Percentiles rank a stretch among this genome's conserved stretches.
Evolutionary conservation across 208 protist species (phyloP).

Genomic region (Acanthamoeba castellanii): DNA sequence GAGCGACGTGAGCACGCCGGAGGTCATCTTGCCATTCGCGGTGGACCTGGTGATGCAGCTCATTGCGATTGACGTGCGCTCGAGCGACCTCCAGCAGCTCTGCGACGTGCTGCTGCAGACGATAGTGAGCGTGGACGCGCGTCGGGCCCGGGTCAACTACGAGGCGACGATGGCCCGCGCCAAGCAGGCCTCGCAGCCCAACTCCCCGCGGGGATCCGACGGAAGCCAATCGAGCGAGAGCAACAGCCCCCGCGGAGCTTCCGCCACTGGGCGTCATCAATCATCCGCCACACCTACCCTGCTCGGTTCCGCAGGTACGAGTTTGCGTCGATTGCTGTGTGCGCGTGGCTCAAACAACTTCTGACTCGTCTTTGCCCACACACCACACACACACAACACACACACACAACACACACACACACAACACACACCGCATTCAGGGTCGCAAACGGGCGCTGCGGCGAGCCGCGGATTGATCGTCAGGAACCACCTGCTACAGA

Average conservation of each 20-base stretch:
- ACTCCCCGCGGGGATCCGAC: conserved; percentile 9
- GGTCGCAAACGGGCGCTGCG: background rate
- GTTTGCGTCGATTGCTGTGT: background rate
- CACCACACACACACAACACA: too few species aligned
- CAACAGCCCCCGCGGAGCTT: background rate
- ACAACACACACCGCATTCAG: too few species aligned
- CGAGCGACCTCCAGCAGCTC: conserved; percentile 51
- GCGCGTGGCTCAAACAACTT: background rate
- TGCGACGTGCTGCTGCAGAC: conserved; percentile 56
- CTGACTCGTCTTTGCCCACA: too few species aligned
- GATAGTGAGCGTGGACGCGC: conserved; percentile 19
- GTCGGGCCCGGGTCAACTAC: background rate
- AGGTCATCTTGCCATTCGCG: background rate
- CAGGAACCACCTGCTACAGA: conserved; percentile 55
- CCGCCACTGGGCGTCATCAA: background rate
- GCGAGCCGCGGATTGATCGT: conserved; percentile 12
- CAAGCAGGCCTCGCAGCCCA: conserved; percentile 47
- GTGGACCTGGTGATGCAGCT: conserved; percentile 42
- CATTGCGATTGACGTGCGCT: conserved; percentile 15
- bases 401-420: too few species aligned
- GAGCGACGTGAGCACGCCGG: conserved; percentile 45
- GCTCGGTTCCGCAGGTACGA: background rate
- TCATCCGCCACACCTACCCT: background rate
- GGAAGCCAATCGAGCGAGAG: background rate
- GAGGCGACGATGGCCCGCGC: conserved; percentile 22